Evolutionary conservation across 176 grass and related monocot species (phyloP), one percentile per base, ranked within the genome.

Genomic region (Canna indica): DNA sequence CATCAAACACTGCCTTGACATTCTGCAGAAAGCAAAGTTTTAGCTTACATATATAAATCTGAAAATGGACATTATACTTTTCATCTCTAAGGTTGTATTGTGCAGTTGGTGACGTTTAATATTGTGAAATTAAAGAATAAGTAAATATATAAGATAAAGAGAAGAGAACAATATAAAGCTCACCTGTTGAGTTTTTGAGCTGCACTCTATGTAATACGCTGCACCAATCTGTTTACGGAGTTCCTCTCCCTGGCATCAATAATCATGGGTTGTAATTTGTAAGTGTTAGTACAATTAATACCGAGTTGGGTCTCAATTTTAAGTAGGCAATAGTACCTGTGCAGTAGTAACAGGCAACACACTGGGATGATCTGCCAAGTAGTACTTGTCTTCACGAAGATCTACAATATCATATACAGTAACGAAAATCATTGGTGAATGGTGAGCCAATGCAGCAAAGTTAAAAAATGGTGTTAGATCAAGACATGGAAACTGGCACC

Each of bases 141-240:
- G 0, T 22, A 5, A 29, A 17, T 29, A 4, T 41, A 47, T 20
- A 24, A 45, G 33, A 65, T 3, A 18, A 36, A 15, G 6, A 45
- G 25, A 6, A 50, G 12, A 73, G 35, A 59, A 44, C 14, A 14
- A 28, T 8, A 63, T 73, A 44, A 25, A 67, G 47, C 24, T 69
- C 15, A 88, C 91, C 83, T 96, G 91, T 61, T 96, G 91, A 71
- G 91, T 91, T 81, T 88, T 96, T 76, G 91, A 96, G 74, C 91
- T 96, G 74, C 91, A 96, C 59, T 96, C 91, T 22, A 96, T 80
- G 60, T 96, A 96, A 82, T 76, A 82, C 15, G 72, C 65, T 41
- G 91, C 88, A 4, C 91, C 91, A 57, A 91, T 96, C 76, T 91
- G 83, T 69, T 85, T 91, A 59, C 88, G 88, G 34, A 96, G 85